Evolutionary conservation across 495 filamentous ascomycete genomes (phyloP).

Genomic region (Penicillium silybi): DNA sequence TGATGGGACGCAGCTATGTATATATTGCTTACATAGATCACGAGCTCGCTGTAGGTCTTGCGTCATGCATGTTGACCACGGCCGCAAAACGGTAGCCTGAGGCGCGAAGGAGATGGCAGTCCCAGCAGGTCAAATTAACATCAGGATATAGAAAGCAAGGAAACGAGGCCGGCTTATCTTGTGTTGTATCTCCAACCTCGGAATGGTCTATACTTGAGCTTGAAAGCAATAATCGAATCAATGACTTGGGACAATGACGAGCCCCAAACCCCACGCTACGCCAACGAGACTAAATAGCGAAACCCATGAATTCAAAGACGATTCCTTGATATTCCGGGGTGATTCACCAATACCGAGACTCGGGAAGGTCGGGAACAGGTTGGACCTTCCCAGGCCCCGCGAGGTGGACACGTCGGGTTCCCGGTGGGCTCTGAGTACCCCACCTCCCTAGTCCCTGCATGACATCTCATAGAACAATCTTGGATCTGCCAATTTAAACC

Average conservation of each 20-base stretch:
- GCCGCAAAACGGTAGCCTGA: background rate
- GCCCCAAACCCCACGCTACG: background rate
- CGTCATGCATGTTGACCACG: slow-evolving; percentile 6
- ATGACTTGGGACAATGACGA: too few species aligned
- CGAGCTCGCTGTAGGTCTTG: slow-evolving; percentile 3
- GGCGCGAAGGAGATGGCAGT: background rate
- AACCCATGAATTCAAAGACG: background rate
- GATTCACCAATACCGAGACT: background rate
- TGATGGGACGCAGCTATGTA: background rate
- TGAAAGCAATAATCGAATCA: too few species aligned
- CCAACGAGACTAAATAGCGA: background rate
- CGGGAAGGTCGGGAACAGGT: slow-evolving; percentile 1
- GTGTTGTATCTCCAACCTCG: too few species aligned
- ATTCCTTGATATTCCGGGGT: background rate
- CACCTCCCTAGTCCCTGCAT: slow-evolving; percentile 14
- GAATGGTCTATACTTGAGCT: too few species aligned
- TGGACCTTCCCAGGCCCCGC: slow-evolving; percentile 24
- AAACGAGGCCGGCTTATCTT: too few species aligned
- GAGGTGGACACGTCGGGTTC: slow-evolving; percentile 5
- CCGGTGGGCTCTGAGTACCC: slow-evolving; percentile 9
- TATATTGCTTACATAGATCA: background rate
- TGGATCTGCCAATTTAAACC: background rate
- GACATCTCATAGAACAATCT: slow-evolving; percentile 5
- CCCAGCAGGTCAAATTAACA: background rate
- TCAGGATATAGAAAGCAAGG: background rate